Base-by-base conservation (phyloP, 805 yeast genomes). In the Metschnikowia peoriensis region DNA sequence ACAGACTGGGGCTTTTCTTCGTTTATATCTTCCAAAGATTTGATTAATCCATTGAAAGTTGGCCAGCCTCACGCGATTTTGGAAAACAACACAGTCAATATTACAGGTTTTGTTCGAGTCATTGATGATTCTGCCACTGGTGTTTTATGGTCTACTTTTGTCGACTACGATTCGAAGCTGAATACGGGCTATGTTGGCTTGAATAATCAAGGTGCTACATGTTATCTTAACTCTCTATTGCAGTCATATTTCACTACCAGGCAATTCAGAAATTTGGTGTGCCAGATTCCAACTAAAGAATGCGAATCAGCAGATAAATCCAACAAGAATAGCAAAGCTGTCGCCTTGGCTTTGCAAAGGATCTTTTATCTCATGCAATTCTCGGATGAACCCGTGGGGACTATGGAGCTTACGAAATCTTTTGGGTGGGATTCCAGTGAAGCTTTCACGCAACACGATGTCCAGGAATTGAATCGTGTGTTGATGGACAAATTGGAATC, bases 371-470 rank as follows among this genome's bases (percentile, higher is more conserved):
- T 82, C 55, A 75, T 94, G 56, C 85, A 86, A 60, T 84, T 85
- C 3, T 86, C 96, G 0, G 72, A 78, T 10, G 82, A 81, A 17
- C 88, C 97, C 0, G 82, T 93, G 5, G 93, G 89, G 53, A 94
- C 99, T 0, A 67, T 82, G 56, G 97, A 89, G 64, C 76, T 94
- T 49, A 94, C 99, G 0, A 82, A 83, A 53, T 86, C 97, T 0
- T 94, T 94, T 76, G 99, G 99, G 8, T 94, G 99, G 99, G 97
- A 91, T 66, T 80, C 89, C 9, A 85, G 86, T 6, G 99, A 94
- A 60, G 96, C 97, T 0, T 94, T 94, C 69, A 89, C 96, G 1
- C 99, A 94, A 70, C 98, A 94, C 70, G 99, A 94, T 67, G 97
- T 94, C 14, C 99, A 94, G 67, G 99, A 94, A 68, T 77, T 94